These are phyloP conservation scores for Irineochytrium annulatum DNA, from an alignment of 192 early-diverging fungal genomes.

Conservation along the genomic window DNA sequence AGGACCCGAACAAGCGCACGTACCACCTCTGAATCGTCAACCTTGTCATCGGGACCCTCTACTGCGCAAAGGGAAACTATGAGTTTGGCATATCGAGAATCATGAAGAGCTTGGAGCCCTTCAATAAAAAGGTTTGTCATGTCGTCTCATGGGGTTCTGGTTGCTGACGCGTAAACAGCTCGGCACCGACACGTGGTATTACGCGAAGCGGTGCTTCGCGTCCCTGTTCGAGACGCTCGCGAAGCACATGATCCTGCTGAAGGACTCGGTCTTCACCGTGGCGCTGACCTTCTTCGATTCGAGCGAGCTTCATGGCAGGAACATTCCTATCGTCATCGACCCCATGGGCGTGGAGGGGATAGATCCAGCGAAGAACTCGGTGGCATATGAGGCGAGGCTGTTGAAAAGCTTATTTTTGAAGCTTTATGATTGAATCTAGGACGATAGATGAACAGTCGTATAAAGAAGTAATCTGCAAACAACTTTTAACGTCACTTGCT, in stretches of 20 bases:
- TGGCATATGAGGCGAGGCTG: slow-evolving; percentile 52
- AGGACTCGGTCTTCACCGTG: slow-evolving; percentile 54
- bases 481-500: too few species aligned
- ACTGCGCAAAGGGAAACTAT: slow-evolving; percentile 65
- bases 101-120: slow-evolving; percentile 63
- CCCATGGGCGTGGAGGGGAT: slow-evolving; percentile 33
- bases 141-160: too few species aligned
- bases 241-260: slow-evolving; percentile 65
- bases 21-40: slow-evolving; percentile 66
- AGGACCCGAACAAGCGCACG: slow-evolving; percentile 51
- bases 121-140: slow-evolving; percentile 65
- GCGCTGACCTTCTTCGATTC: slow-evolving; percentile 55
- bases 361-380: slow-evolving; percentile 43
- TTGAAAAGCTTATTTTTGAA: slow-evolving; percentile 52
- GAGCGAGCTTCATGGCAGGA: slow-evolving; percentile 54
- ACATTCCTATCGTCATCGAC: slow-evolving; percentile 52
- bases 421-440: slow-evolving; percentile 46
- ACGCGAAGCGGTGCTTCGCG: slow-evolving; percentile 59
- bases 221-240: slow-evolving; percentile 61
- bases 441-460: too few species aligned
- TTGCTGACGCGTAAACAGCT: slow-evolving; percentile 34
- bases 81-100: slow-evolving; percentile 64
- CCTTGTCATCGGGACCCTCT: slow-evolving; percentile 61
- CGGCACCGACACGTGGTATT: slow-evolving; percentile 66
- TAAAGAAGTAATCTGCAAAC: too few species aligned